These are phyloP conservation scores for Zhuliangozyma blackwelliae DNA, from an alignment of 1,139 yeast genomes.

Conservation along the genomic window DNA sequence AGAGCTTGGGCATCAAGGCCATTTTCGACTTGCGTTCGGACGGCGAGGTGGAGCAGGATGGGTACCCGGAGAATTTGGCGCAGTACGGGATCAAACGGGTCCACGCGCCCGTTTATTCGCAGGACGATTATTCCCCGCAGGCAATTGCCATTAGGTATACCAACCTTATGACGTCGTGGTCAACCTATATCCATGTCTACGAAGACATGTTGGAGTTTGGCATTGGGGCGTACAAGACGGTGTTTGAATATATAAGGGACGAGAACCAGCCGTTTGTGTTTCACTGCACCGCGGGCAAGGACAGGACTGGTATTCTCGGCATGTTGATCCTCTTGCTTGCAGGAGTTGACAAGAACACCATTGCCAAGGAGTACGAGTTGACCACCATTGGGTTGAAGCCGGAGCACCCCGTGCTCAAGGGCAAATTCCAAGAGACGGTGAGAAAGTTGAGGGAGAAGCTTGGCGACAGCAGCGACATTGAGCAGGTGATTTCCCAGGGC, in stretches of 20 bases:
- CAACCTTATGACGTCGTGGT: conserved; percentile 56
- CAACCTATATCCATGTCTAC: conserved; percentile 63
- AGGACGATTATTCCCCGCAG: conserved; percentile 61
- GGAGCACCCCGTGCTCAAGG: conserved; percentile 37
- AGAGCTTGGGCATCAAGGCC: conserved; percentile 45
- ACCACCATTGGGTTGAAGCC: conserved; percentile 63
- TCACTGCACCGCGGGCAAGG: conserved; percentile 88
- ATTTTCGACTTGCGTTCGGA: conserved; percentile 70
- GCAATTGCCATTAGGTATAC: conserved; percentile 57
- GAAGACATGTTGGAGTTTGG: conserved; percentile 55
- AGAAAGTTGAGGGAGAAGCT: conserved; percentile 25
- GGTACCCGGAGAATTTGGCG: conserved; percentile 32
- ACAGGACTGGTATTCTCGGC: conserved; percentile 73
- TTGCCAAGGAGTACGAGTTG: conserved; percentile 52
- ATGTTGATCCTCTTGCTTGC: conserved; percentile 61
- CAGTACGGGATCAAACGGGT: conserved; percentile 46
- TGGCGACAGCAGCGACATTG: conserved; percentile 44
- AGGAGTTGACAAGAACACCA: conserved; percentile 62
- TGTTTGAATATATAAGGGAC: conserved; percentile 55
- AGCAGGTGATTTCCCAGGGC: conserved; percentile 27
- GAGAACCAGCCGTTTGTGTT: conserved; percentile 47
- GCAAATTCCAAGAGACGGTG: conserved; percentile 29
- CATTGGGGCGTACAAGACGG: conserved; percentile 34
- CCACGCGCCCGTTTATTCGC: conserved; percentile 58
- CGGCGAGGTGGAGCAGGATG: conserved; percentile 53